Evolutionary conservation across 805 yeast species (phyloP).

Genomic region (Candida rishiriensis): DNA sequence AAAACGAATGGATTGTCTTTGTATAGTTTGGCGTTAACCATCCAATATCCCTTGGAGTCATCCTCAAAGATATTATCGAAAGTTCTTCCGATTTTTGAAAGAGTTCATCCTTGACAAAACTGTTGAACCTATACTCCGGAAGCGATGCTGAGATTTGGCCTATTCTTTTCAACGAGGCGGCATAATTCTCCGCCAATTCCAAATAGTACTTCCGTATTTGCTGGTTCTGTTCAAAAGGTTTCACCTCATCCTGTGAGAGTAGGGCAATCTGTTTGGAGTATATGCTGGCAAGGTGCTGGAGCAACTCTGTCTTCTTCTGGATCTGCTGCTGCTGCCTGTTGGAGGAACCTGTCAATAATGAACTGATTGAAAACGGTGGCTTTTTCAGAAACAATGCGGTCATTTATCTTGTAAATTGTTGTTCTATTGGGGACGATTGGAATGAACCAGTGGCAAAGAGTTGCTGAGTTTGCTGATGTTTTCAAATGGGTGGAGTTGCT

Average conservation of each 20-base stretch:
- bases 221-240: constrained; percentile 6
- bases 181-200: constrained; percentile 9
- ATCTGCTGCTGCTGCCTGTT: constrained; percentile 1
- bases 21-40: constrained; percentile 20
- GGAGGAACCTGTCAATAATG: constrained; percentile 1
- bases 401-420: too few species aligned
- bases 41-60: constrained; percentile 12
- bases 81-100: constrained; percentile 15
- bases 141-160: not conserved
- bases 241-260: not conserved
- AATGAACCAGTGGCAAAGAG: too few species aligned
- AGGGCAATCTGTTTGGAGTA: constrained; percentile 5
- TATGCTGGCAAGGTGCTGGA: constrained; percentile 1
- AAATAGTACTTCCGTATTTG: constrained; percentile 9
- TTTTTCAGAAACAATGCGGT: not conserved
- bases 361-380: constrained; percentile 4
- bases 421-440: too few species aligned
- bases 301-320: constrained; percentile 1
- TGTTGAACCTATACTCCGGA: constrained; percentile 10
- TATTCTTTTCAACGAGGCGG: constrained; percentile 3
- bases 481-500: too few species aligned
- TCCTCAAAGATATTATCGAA: constrained; percentile 11
- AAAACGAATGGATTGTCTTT: constrained; percentile 16
- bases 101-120: constrained; percentile 15
- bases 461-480: too few species aligned